Evolutionary conservation across 768 basidiomycete genomes (phyloP).

Genomic region (Punctularia strigosozonata): DNA sequence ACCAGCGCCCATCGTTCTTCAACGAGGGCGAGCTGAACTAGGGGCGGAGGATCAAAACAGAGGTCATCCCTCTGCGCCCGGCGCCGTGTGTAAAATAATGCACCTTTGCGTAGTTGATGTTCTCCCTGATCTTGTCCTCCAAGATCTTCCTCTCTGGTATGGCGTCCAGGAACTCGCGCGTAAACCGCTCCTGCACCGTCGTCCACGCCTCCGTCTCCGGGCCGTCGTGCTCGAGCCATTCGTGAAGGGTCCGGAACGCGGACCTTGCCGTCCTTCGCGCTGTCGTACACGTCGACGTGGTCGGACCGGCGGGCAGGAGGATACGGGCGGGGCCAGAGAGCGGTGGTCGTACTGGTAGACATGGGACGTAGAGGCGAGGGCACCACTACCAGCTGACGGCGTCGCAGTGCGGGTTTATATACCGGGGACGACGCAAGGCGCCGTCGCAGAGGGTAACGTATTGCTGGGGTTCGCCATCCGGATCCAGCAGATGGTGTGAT

Average conservation of each 20-base stretch:
- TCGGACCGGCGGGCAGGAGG: conserved; percentile 55
- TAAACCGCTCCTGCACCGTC: conserved; percentile 45
- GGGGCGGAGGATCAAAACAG: conserved; percentile 1
- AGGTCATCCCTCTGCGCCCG: no score
- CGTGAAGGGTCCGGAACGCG: conserved; percentile 59
- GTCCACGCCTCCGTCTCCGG: conserved; percentile 59
- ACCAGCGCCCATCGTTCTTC: conserved; percentile 62
- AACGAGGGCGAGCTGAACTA: conserved; percentile 56
- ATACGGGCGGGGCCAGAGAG: conserved; percentile 49
- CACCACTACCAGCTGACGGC: no score
- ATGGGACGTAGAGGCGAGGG: no score
- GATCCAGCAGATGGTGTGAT: no score
- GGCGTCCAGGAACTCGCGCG: conserved; percentile 48
- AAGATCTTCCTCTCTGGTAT: conserved; percentile 47
- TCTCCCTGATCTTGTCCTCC: conserved; percentile 44
- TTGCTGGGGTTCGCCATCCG: no score
- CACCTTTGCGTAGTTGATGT: conserved; percentile 41
- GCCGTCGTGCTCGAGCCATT: conserved; percentile 58
- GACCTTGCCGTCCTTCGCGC: conserved; percentile 48
- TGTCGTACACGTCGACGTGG: conserved; percentile 59
- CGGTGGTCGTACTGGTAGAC: conserved; percentile 22
- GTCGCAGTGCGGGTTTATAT: no score
- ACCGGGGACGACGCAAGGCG: no score
- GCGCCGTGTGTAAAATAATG: conserved; percentile 2
- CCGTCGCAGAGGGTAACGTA: no score